These are phyloP conservation scores for Mytilinidion resinicola DNA, from an alignment of 495 filamentous ascomycete species.

Conservation along the genomic window DNA sequence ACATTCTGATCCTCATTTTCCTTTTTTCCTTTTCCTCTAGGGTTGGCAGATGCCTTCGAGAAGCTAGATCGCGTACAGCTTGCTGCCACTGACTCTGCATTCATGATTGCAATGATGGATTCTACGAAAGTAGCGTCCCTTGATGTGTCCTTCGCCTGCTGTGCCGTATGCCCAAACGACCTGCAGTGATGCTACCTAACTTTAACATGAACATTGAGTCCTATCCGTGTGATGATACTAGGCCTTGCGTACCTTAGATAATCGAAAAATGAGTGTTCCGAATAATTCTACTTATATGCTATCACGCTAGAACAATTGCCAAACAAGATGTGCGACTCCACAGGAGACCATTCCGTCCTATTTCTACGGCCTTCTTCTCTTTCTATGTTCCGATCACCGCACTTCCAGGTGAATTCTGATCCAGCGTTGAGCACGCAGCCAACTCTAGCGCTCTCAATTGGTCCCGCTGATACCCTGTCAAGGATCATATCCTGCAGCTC, in stretches of 20 bases:
- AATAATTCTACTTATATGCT: conserved; percentile 22
- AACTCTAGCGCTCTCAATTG: conserved; percentile 23
- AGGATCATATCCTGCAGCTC: conserved; percentile 26
- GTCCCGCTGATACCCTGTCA: conserved; percentile 23
- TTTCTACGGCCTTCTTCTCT: conserved; percentile 18
- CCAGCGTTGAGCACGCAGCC: conserved; percentile 19
- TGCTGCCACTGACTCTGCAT: background rate
- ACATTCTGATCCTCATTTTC: background rate
- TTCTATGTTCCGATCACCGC: conserved; percentile 20
- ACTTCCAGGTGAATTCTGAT: conserved; percentile 21
- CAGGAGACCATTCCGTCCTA: conserved; percentile 21
- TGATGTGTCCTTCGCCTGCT: background rate
- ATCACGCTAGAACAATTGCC: conserved; percentile 18
- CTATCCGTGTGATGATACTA: background rate
- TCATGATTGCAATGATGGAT: background rate
- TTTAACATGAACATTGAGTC: background rate
- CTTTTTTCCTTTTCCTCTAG: background rate
- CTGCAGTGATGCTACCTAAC: background rate
- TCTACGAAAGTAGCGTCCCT: background rate
- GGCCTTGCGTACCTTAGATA: background rate
- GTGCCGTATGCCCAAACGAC: background rate
- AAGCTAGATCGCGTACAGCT: background rate
- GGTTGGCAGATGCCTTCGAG: background rate
- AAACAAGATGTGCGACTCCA: conserved; percentile 25
- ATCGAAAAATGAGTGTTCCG: conserved; percentile 12